Evolutionary conservation across 2,329 filamentous ascomycete species (phyloP).

Genomic region (Epichloe typhina): DNA sequence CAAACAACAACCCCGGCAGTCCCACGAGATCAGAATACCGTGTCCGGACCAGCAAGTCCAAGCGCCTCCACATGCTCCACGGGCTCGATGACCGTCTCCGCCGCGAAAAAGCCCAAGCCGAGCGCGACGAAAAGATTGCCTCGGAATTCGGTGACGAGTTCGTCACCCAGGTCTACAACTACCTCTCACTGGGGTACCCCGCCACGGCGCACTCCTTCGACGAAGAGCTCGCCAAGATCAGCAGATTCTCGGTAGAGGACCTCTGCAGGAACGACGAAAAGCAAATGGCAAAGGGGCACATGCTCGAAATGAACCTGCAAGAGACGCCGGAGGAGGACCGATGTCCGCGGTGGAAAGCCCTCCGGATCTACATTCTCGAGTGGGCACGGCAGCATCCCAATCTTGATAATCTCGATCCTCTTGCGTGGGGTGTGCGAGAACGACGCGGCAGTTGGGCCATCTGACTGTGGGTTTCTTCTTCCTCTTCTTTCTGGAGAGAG

Average conservation of each 20-base stretch:
- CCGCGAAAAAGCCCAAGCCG: conserved; percentile 35
- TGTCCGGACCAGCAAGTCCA: conserved; percentile 20
- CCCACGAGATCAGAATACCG: conserved; percentile 14
- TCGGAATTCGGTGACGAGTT: conserved; percentile 71
- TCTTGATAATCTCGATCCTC: conserved; percentile 45
- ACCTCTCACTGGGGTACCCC: conserved; percentile 84
- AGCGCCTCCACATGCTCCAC: conserved; percentile 35
- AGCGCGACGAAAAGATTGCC: conserved; percentile 39
- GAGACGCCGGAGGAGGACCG: conserved; percentile 36
- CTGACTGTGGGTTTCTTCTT: conserved; percentile 16
- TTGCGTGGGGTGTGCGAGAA: conserved; percentile 56
- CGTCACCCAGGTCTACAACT: conserved; percentile 94
- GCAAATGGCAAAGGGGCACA: conserved; percentile 55
- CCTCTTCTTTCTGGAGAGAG: not conserved
- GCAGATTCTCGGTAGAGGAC: conserved; percentile 52
- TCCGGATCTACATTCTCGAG: conserved; percentile 72
- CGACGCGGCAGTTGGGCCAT: conserved; percentile 62
- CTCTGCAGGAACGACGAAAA: conserved; percentile 58
- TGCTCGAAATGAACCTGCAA: conserved; percentile 41
- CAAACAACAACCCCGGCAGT: conserved; percentile 6
- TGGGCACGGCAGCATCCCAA: conserved; percentile 82
- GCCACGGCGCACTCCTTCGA: conserved; percentile 74
- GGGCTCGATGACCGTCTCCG: conserved; percentile 38
- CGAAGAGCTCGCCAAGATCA: conserved; percentile 72
- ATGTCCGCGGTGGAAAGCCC: conserved; percentile 64